Percentiles rank a stretch among this genome's conserved stretches.
Evolutionary conservation across 352 stramenopile genomes (phyloP).

Genomic region (Bremia lactucae): DNA sequence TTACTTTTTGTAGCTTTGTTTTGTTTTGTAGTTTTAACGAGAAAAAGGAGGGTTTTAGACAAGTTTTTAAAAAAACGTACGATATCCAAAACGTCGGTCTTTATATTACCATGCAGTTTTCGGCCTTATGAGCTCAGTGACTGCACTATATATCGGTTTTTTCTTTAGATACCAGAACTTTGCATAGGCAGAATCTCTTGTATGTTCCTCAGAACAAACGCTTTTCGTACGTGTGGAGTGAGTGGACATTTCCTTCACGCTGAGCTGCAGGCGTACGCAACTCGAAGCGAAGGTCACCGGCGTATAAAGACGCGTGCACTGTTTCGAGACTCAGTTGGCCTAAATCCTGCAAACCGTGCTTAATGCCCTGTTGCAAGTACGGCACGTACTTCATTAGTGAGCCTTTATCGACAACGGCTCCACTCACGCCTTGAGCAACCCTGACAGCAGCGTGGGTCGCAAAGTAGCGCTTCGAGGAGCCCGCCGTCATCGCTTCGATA

Average conservation of each 20-base stretch:
- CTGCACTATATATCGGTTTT: slow-evolving; percentile 39
- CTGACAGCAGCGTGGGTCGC: slow-evolving; percentile 89
- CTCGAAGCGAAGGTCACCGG: slow-evolving; percentile 91
- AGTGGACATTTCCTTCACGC: slow-evolving; percentile 97
- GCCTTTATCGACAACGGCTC: slow-evolving; percentile 98
- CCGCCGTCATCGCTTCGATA: slow-evolving; percentile 98
- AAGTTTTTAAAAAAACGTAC: no score
- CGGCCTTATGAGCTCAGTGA: slow-evolving; percentile 26
- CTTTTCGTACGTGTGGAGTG: slow-evolving; percentile 96
- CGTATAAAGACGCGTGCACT: slow-evolving; percentile 73
- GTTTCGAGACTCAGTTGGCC: slow-evolving; percentile 88
- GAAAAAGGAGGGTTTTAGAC: no score
- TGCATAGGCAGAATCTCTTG: slow-evolving; percentile 11
- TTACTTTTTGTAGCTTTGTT: no score
- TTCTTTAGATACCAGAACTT: slow-evolving; percentile 27
- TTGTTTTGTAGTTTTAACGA: no score
- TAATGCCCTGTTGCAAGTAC: slow-evolving; percentile 97
- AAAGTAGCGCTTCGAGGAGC: slow-evolving; percentile 91
- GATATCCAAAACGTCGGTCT: no score
- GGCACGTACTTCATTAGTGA: slow-evolving; percentile 98
- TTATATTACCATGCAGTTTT: slow-evolving; percentile 34
- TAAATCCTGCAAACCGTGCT: slow-evolving; percentile 97
- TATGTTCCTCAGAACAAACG: slow-evolving; percentile 56
- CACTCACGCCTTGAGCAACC: slow-evolving; percentile 98
- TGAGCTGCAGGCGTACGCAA: slow-evolving; percentile 97